These are phyloP conservation scores for Lachnellula hyalina DNA, from an alignment of 2,329 filamentous ascomycete species.

Conservation along the genomic window DNA sequence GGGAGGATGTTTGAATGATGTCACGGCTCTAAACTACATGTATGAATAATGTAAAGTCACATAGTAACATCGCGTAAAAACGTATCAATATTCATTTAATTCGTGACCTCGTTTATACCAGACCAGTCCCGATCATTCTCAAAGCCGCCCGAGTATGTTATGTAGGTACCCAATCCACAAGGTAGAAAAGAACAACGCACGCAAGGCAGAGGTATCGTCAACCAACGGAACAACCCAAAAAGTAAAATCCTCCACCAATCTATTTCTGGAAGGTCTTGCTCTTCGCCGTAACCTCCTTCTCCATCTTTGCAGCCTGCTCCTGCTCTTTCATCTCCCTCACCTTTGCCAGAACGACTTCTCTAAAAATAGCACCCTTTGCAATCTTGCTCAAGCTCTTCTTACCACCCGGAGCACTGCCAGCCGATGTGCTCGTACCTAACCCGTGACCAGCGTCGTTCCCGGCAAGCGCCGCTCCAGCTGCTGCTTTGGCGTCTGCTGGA, in stretches of 20 bases:
- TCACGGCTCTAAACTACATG: too few species aligned
- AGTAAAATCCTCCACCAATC: background rate
- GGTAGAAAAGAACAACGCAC: background rate
- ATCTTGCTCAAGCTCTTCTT: constrained; percentile 44
- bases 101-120: background rate
- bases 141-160: background rate
- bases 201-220: constrained; percentile 10
- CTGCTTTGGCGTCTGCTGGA: constrained; percentile 50
- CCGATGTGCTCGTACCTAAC: constrained; percentile 7
- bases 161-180: background rate
- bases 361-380: constrained; percentile 72
- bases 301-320: constrained; percentile 69
- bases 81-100: background rate
- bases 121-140: background rate
- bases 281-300: constrained; percentile 31
- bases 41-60: too few species aligned
- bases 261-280: constrained; percentile 11
- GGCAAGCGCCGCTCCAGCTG: constrained; percentile 42
- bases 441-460: constrained; percentile 11
- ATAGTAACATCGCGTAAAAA: background rate
- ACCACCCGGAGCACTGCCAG: constrained; percentile 18
- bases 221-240: background rate
- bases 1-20: too few species aligned
- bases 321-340: constrained; percentile 83
- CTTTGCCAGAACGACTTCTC: constrained; percentile 90